These are phyloP conservation scores for Puccinia coronata DNA, from an alignment of 1,284 basidiomycete genomes.

Conservation along the genomic window DNA sequence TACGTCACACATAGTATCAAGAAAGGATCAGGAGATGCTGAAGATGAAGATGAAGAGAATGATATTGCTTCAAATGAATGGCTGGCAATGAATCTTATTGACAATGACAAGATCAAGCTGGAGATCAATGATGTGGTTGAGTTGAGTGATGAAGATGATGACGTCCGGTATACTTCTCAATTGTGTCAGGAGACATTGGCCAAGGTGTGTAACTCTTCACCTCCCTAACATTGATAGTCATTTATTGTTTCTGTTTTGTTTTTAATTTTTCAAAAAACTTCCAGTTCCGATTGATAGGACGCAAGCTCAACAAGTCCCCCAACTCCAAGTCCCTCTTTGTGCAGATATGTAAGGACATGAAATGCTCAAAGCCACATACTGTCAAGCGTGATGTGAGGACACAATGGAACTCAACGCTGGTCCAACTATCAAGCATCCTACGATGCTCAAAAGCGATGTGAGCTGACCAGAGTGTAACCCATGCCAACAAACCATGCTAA, in stretches of 20 bases:
- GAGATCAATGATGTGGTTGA: not conserved
- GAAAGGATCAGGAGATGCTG: not conserved
- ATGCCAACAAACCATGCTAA: not conserved
- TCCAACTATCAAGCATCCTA: not conserved
- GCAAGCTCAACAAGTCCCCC: slow-evolving; percentile 11
- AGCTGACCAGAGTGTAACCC: not conserved
- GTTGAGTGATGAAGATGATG: too few relatives aligned
- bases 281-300: too few relatives aligned
- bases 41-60: too few relatives aligned
- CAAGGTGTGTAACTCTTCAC: not conserved
- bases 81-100: not conserved
- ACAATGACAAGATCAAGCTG: slow-evolving; percentile 2
- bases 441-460: slow-evolving; percentile 12
- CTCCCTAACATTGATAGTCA: not conserved
- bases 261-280: not conserved
- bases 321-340: slow-evolving; percentile 11
- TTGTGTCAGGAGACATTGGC: not conserved
- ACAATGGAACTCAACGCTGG: not conserved
- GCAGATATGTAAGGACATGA: not conserved
- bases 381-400: slow-evolving; percentile 11
- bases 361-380: not conserved
- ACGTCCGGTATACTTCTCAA: slow-evolving; percentile 11
- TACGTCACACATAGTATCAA: too few relatives aligned
- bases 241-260: too few relatives aligned
- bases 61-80: too few relatives aligned